Evolutionary conservation across 2,329 filamentous ascomycete species (phyloP).

Genomic region (Neofusicoccum sp.): DNA sequence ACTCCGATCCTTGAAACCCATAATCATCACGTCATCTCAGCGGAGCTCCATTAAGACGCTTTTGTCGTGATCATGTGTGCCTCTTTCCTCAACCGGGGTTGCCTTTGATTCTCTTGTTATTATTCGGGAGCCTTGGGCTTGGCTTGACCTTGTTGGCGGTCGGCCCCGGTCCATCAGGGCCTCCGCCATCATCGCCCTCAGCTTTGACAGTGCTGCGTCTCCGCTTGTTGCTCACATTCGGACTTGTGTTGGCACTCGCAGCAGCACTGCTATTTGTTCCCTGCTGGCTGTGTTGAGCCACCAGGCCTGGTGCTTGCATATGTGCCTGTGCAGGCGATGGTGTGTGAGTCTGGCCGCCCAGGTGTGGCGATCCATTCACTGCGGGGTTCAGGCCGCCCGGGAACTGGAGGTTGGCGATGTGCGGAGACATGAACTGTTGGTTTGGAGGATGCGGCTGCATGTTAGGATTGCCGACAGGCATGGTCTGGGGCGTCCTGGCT

Average conservation of each 20-base stretch:
- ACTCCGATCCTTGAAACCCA: constrained; percentile 1
- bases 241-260: constrained; percentile 61
- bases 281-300: constrained; percentile 57
- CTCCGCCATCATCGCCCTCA: constrained; percentile 53
- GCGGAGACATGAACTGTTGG: constrained; percentile 57
- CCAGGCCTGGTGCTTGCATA: constrained; percentile 43
- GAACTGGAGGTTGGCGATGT: constrained; percentile 49
- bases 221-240: constrained; percentile 59
- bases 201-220: constrained; percentile 61
- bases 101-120: constrained; percentile 33
- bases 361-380: constrained; percentile 51
- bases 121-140: constrained; percentile 42
- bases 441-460: constrained; percentile 27
- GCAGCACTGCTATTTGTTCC: constrained; percentile 54
- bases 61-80: neutral
- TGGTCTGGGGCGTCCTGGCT: constrained; percentile 29
- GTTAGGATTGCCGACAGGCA: constrained; percentile 26
- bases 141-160: constrained; percentile 50
- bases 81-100: constrained; percentile 5
- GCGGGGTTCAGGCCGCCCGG: constrained; percentile 47
- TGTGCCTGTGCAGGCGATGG: constrained; percentile 46
- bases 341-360: constrained; percentile 40
- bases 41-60: constrained; percentile 9
- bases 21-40: constrained; percentile 17
- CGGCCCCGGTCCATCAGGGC: constrained; percentile 28